Evolutionary conservation across 2,329 filamentous ascomycete species (phyloP).

Genomic region (Lasiodiplodia sp.): DNA sequence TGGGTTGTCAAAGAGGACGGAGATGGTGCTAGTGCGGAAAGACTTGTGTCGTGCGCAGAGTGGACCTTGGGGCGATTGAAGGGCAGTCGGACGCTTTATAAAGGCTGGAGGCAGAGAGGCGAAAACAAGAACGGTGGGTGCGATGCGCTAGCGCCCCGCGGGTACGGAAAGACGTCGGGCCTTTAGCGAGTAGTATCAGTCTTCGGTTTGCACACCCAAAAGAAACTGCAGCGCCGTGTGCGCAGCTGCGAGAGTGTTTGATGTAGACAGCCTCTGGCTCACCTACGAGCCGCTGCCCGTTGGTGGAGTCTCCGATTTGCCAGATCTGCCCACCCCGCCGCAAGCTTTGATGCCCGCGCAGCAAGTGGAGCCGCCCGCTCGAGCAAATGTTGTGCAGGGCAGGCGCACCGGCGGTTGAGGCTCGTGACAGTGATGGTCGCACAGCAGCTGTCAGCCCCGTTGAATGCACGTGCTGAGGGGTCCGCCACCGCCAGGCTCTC

Average conservation of each 20-base stretch:
- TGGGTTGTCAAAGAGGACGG: not conserved
- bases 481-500: not conserved
- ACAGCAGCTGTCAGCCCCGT: conserved; percentile 28
- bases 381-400: conserved; percentile 26
- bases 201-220: conserved; percentile 27
- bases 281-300: conserved; percentile 7
- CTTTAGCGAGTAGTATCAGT: conserved; percentile 28
- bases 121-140: conserved; percentile 26
- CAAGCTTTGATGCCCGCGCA: conserved; percentile 28
- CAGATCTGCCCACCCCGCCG: conserved; percentile 26
- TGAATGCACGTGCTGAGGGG: conserved; percentile 4
- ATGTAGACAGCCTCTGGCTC: conserved; percentile 19
- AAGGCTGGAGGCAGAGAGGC: conserved; percentile 15
- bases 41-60: conserved; percentile 5
- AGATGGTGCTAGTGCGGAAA: not conserved
- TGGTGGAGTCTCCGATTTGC: conserved; percentile 18
- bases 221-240: conserved; percentile 25
- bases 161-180: conserved; percentile 21
- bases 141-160: conserved; percentile 17
- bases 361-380: conserved; percentile 28
- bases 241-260: conserved; percentile 24
- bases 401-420: conserved; percentile 18
- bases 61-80: conserved; percentile 15
- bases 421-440: conserved; percentile 28
- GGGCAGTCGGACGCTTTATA: conserved; percentile 22